Percentiles rank a stretch among this genome's conserved stretches.
Evolutionary conservation across 2,329 filamentous ascomycete genomes (phyloP).

Genomic region (Dactylonectria estremocensis): DNA sequence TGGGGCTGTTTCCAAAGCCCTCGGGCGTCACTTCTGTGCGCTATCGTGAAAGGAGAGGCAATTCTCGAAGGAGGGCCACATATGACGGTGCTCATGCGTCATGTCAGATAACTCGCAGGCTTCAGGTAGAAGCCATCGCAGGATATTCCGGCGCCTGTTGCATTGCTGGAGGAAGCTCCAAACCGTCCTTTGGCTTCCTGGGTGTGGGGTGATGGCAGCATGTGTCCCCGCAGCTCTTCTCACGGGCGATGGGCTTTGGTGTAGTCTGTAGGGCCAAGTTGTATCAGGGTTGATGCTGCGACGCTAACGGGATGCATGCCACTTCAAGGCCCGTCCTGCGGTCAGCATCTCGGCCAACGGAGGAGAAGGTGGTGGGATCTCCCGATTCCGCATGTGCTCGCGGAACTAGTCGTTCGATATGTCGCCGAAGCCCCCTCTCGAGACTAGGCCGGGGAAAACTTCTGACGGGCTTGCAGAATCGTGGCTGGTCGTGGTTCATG

Average conservation of each 20-base stretch:
- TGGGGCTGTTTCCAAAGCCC: background rate
- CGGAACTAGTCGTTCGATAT: conserved; percentile 12
- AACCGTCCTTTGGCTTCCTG: background rate
- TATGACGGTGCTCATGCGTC: conserved; percentile 19
- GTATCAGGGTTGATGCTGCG: conserved; percentile 23
- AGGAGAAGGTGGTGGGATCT: conserved; percentile 27
- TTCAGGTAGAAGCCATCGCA: background rate
- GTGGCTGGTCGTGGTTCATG: conserved; percentile 7
- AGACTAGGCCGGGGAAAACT: background rate
- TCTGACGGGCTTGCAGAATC: conserved; percentile 7
- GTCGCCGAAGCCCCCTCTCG: conserved; percentile 8
- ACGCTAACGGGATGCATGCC: conserved; percentile 22
- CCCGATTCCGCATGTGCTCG: conserved; percentile 25
- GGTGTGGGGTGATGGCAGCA: conserved; percentile 16
- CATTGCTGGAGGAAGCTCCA: background rate
- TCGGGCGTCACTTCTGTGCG: background rate
- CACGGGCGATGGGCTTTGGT: background rate
- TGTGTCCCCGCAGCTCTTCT: background rate
- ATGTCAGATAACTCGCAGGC: conserved; percentile 16
- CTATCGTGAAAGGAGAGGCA: background rate
- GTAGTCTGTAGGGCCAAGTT: conserved; percentile 3
- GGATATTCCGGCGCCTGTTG: background rate
- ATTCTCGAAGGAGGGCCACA: conserved; percentile 19
- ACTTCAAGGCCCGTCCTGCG: conserved; percentile 24
- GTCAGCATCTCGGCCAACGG: conserved; percentile 24